Conservation (phyloP, 78 protist genomes). For the Dictyostelium firmibasis region DNA sequence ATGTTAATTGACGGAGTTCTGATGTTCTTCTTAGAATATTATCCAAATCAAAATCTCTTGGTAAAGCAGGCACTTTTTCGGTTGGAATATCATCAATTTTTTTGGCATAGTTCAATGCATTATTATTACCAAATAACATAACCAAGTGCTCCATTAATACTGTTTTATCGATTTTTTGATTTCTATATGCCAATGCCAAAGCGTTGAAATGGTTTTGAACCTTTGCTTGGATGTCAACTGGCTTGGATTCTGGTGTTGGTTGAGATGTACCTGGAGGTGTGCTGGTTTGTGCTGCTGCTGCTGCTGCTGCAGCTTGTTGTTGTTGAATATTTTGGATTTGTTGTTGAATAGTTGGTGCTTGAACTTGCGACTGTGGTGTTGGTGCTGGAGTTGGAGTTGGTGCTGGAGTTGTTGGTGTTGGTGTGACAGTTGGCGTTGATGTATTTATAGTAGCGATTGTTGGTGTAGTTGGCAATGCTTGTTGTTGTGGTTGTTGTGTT, state of each 20-base stretch:
- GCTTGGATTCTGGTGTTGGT: background rate
- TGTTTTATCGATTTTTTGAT: background rate
- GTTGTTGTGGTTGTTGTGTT: background rate
- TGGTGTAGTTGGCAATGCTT: background rate
- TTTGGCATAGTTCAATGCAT: constrained; percentile 6
- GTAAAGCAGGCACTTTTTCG: constrained; percentile 22
- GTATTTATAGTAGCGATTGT: background rate
- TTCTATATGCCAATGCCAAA: constrained; percentile 55
- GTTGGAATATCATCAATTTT: constrained; percentile 40
- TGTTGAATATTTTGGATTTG: background rate
- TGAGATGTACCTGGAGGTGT: background rate
- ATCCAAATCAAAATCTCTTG: constrained; percentile 41
- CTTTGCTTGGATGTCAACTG: constrained; percentile 10
- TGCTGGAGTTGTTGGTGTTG: background rate
- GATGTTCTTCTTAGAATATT: constrained; percentile 1
- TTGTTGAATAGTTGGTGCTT: constrained; percentile 1
- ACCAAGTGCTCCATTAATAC: constrained; percentile 14
- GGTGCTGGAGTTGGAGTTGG: background rate
- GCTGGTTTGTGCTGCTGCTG: background rate
- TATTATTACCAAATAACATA: constrained; percentile 7
- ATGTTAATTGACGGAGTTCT: background rate
- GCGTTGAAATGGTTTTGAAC: constrained; percentile 57
- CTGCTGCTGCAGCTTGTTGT: background rate
- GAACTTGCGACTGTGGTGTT: background rate
- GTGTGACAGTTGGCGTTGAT: background rate